phyloP scores from a whole-genome alignment of 2,329 filamentous ascomycete genomes.

The Moelleriella libera region DNA sequence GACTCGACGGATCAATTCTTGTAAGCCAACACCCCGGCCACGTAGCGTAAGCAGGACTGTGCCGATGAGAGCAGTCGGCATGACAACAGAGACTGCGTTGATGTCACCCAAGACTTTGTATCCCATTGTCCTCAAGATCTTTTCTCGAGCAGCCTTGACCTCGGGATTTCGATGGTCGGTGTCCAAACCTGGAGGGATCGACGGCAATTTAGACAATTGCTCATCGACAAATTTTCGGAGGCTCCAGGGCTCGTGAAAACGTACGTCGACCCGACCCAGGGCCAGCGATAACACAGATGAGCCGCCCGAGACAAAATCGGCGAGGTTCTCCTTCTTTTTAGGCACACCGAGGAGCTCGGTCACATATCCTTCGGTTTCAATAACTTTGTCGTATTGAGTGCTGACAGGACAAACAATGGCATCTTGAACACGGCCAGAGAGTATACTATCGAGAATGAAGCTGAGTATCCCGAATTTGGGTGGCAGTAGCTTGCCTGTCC shows the following conservation, averaged over 20 bases:
- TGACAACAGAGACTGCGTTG: constrained; percentile 90
- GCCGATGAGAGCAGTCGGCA: constrained; percentile 93
- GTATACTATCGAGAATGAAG: constrained; percentile 79
- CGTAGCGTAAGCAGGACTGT: constrained; percentile 84
- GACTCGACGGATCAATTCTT: constrained; percentile 72
- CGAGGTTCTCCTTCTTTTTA: constrained; percentile 88
- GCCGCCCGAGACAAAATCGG: constrained; percentile 70
- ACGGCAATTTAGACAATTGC: constrained; percentile 46
- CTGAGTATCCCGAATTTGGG: constrained; percentile 93
- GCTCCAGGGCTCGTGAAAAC: constrained; percentile 96
- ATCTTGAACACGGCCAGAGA: constrained; percentile 79
- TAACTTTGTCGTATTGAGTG: constrained; percentile 97
- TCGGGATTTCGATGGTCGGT: constrained; percentile 32
- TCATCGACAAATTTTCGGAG: constrained; percentile 66
- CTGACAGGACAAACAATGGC: constrained; percentile 90
- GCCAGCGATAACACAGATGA: constrained; percentile 82
- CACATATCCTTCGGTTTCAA: constrained; percentile 94
- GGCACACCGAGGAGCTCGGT: constrained; percentile 86
- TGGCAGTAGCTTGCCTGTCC: constrained; percentile 84
- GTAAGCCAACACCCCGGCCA: constrained; percentile 79
- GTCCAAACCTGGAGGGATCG: constrained; percentile 24
- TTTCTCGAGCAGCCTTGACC: constrained; percentile 44
- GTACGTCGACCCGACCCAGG: constrained; percentile 82
- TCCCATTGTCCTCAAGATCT: constrained; percentile 71
- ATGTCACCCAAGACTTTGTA: constrained; percentile 91